phyloP scores from a whole-genome alignment of 192 early-diverging fungal genomes.

The Coemansia sp. region DNA sequence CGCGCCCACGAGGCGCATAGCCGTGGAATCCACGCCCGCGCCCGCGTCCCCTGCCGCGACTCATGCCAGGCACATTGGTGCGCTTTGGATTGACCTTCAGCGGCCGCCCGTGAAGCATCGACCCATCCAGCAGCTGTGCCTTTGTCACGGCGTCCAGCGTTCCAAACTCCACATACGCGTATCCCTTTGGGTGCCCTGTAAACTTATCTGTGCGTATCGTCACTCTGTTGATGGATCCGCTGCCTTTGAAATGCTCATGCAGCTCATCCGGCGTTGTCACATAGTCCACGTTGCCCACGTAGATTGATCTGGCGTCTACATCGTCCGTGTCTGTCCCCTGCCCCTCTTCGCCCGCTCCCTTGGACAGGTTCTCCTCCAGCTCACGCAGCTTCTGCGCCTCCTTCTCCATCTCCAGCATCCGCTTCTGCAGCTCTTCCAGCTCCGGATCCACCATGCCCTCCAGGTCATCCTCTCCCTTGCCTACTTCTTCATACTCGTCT shows the following conservation, averaged over 20 bases:
- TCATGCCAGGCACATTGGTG: conserved; percentile 90
- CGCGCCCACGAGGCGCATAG: conserved; percentile 43
- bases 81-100: conserved; percentile 88
- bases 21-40: conserved; percentile 72
- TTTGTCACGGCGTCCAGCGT: conserved; percentile 74
- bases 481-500: conserved; percentile 17
- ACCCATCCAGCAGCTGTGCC: conserved; percentile 86
- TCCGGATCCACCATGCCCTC: conserved; percentile 37
- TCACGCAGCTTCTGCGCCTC: conserved; percentile 53
- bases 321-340: conserved; percentile 34
- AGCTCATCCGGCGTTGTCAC: conserved; percentile 90
- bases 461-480: conserved; percentile 6
- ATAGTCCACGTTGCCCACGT: conserved; percentile 98
- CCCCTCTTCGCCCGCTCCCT: conserved; percentile 21
- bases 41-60: conserved; percentile 73
- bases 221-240: conserved; percentile 94
- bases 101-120: conserved; percentile 81
- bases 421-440: conserved; percentile 45
- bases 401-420: conserved; percentile 53
- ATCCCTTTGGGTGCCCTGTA: conserved; percentile 89
- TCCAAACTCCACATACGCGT: conserved; percentile 97
- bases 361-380: conserved; percentile 45
- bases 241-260: conserved; percentile 91
- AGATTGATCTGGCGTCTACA: conserved; percentile 85
- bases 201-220: conserved; percentile 95